Evolutionary conservation across 2,329 filamentous ascomycete genomes (phyloP).

Genomic region (Clonostachys rhizophaga): DNA sequence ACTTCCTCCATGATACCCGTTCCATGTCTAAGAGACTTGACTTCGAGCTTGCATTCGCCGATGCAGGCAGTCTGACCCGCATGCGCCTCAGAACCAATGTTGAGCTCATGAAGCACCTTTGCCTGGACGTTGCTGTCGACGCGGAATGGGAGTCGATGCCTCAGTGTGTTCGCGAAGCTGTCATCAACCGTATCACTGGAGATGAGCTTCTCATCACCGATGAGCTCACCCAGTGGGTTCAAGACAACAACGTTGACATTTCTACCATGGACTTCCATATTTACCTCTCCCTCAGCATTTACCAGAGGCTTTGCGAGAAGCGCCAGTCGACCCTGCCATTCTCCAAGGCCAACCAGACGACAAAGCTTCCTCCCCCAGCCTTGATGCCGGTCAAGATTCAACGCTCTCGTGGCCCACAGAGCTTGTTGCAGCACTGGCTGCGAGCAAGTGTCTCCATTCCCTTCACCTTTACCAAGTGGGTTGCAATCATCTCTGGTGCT

Average conservation of each 20-base stretch:
- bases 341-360: neutral
- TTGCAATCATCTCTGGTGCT: slow-evolving; percentile 24
- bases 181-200: slow-evolving; percentile 20
- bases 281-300: slow-evolving; percentile 9
- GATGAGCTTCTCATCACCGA: slow-evolving; percentile 10
- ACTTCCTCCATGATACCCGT: slow-evolving; percentile 17
- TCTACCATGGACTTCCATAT: slow-evolving; percentile 19
- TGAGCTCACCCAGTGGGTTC: slow-evolving; percentile 15
- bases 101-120: slow-evolving; percentile 24
- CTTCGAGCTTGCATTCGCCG: slow-evolving; percentile 21
- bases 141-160: slow-evolving; percentile 21
- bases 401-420: neutral
- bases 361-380: neutral
- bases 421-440: slow-evolving; percentile 6
- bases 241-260: slow-evolving; percentile 12
- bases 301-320: slow-evolving; percentile 7
- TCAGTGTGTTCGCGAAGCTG: slow-evolving; percentile 16
- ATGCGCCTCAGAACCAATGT: slow-evolving; percentile 19
- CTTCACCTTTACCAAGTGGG: slow-evolving; percentile 20
- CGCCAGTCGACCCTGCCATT: slow-evolving; percentile 1
- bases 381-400: slow-evolving; percentile 7
- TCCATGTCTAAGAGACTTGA: slow-evolving; percentile 20
- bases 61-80: slow-evolving; percentile 12
- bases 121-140: slow-evolving; percentile 21
- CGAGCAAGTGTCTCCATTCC: slow-evolving; percentile 11